These are phyloP conservation scores for Rhizophagus prolifer DNA, from an alignment of 192 early-diverging fungal species.

Conservation along the genomic window DNA sequence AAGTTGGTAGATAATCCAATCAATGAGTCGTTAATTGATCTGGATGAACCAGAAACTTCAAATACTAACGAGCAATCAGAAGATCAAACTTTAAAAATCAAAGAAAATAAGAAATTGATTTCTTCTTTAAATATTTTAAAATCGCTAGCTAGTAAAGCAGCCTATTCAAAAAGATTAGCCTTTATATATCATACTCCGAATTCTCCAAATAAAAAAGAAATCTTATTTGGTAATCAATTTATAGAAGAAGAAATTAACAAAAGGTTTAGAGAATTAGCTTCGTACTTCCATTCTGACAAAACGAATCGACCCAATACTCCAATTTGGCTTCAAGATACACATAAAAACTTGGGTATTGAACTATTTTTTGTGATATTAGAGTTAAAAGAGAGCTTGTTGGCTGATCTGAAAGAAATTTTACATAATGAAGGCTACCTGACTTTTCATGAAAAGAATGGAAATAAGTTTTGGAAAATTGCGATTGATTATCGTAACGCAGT, in stretches of 20 bases:
- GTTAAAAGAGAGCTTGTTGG: background rate
- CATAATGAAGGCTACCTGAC: background rate
- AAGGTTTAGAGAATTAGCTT: background rate
- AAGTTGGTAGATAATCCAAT: too few relatives aligned
- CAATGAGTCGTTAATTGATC: too few relatives aligned
- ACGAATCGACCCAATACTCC: background rate
- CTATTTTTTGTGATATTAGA: background rate
- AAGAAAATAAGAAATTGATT: too few relatives aligned
- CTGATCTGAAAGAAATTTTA: background rate
- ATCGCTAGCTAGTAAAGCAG: background rate
- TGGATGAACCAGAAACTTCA: too few relatives aligned
- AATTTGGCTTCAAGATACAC: background rate
- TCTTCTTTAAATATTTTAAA: too few relatives aligned
- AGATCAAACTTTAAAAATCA: too few relatives aligned
- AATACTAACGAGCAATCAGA: too few relatives aligned
- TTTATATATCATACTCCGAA: background rate
- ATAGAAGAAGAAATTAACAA: constrained; percentile 3
- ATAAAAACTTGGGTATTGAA: background rate
- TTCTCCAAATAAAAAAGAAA: background rate
- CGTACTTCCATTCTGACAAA: background rate
- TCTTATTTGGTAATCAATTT: background rate
- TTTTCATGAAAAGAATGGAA: background rate
- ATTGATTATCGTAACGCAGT: constrained; percentile 7
- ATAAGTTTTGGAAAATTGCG: background rate
- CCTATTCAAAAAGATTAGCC: background rate